Evolutionary conservation across 306 rosid species (phyloP), one percentile per base, ranked within the genome.

Genomic region (Sophora flavescens): DNA sequence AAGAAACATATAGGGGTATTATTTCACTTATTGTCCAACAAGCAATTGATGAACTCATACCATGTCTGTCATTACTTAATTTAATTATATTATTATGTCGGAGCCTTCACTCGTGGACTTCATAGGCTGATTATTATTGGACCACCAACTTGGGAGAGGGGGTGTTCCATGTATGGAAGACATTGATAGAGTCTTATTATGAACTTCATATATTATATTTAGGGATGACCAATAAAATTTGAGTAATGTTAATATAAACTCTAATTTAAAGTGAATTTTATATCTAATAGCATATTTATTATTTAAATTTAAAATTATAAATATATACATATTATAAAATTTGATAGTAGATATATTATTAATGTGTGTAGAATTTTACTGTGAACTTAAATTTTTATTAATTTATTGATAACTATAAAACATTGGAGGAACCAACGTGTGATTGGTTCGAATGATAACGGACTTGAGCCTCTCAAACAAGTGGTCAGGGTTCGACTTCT

Each of bases 71-170:
- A n/a, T 45, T 8, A 68, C 56, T 39, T 70, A 73, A 77, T 84
- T 39, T 70, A 73, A 77, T 84, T 58, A 76, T 58, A 61, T 35
- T 35, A 35, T 35, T 35, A 77, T 74, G 71, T 65, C 81, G 72
- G 51, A 48, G 12, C 13, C 52, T 78, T 14, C 59, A 76, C 35
- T 56, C 60, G 51, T 76, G 74, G 67, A 67, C 58, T 54, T 5
- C 15, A 26, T 64, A 15, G 69, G 61, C n/a, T 68, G 71, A 54
- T 66, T 76, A 16, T 30, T 67, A 32, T 36, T 45, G 66, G 68
- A 67, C 71, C 77, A 73, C 84, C n/a, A 11, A 45, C 18, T 57
- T 30, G 32, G 32, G 32, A 2, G 32, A 30, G 11, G 57, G 57
- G 42, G 71, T 41, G 38, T 45, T 45, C 76, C 68, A 28, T 59